Conservation (phyloP, 352 stramenopile genomes). For the Phytophthora vignae region DNA sequence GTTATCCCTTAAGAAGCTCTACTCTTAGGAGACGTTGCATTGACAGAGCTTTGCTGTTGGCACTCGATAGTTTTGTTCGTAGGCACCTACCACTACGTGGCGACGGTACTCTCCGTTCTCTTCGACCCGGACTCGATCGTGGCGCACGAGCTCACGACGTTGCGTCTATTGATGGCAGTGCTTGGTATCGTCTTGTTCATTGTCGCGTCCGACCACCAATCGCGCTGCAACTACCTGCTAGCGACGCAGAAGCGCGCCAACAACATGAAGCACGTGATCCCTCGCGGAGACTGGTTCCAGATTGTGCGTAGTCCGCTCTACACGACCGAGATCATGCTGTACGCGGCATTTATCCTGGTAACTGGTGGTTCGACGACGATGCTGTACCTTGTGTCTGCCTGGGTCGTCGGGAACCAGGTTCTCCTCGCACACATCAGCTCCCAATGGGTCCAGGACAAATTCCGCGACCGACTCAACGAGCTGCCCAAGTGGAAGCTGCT, state of each 20-base stretch:
- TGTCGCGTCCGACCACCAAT: constrained; percentile 70
- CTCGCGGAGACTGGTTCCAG: constrained; percentile 72
- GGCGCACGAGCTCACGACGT: constrained; percentile 25
- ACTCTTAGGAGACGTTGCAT: not conserved
- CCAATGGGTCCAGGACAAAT: constrained; percentile 69
- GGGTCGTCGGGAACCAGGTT: constrained; percentile 74
- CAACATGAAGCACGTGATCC: constrained; percentile 59
- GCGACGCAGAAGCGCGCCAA: constrained; percentile 63
- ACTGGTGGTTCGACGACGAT: constrained; percentile 46
- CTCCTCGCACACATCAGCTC: constrained; percentile 61
- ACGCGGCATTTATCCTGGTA: constrained; percentile 57
- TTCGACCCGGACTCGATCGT: constrained; percentile 42
- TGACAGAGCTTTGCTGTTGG: constrained; percentile 12
- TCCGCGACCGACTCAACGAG: constrained; percentile 44
- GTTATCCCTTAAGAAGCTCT: constrained; percentile 8
- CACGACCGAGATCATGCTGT: constrained; percentile 71
- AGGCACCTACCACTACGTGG: constrained; percentile 70
- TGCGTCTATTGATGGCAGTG: constrained; percentile 23
- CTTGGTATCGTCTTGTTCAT: constrained; percentile 49
- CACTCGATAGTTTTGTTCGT: constrained; percentile 52
- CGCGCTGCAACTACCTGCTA: constrained; percentile 61
- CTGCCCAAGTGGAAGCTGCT: constrained; percentile 55
- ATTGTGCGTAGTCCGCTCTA: constrained; percentile 72
- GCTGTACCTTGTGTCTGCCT: constrained; percentile 56
- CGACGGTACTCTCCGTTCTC: constrained; percentile 55